Conservation (phyloP, 2,329 filamentous ascomycete genomes). For the Cladosporium cucumerinum region DNA sequence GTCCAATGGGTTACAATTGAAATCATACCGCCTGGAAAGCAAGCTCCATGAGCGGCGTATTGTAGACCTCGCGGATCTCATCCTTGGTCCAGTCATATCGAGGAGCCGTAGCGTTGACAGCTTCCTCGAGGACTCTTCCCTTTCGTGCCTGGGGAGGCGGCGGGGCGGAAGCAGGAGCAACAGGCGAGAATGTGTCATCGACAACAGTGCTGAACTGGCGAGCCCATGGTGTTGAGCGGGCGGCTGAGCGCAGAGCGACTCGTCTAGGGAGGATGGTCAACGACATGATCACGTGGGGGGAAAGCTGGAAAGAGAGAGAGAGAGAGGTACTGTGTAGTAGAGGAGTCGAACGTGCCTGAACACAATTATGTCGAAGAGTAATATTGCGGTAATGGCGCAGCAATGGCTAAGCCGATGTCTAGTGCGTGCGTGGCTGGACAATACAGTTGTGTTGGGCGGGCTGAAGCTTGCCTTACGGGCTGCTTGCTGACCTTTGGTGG, state of each 20-base stretch:
- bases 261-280: constrained; percentile 23
- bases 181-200: constrained; percentile 33
- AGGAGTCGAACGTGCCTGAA: background rate
- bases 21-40: constrained; percentile 31
- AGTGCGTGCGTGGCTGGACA: background rate
- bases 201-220: constrained; percentile 35
- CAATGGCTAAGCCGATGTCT: constrained; percentile 7
- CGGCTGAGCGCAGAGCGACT: constrained; percentile 6
- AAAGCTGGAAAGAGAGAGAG: background rate
- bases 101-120: constrained; percentile 58
- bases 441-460: constrained; percentile 4
- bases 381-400: background rate
- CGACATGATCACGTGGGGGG: constrained; percentile 22
- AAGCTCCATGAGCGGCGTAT: constrained; percentile 76
- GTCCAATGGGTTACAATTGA: background rate
- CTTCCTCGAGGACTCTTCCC: constrained; percentile 41
- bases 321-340: background rate
- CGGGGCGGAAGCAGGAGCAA: constrained; percentile 24
- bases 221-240: constrained; percentile 5
- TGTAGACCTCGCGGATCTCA: constrained; percentile 77
- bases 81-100: constrained; percentile 76
- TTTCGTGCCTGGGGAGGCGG: constrained; percentile 23
- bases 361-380: background rate
- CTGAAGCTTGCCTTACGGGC: background rate
- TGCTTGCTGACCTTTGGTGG: background rate